These are phyloP conservation scores for Tricladium varicosporioides DNA, from an alignment of 2,329 filamentous ascomycete species.

Conservation along the genomic window DNA sequence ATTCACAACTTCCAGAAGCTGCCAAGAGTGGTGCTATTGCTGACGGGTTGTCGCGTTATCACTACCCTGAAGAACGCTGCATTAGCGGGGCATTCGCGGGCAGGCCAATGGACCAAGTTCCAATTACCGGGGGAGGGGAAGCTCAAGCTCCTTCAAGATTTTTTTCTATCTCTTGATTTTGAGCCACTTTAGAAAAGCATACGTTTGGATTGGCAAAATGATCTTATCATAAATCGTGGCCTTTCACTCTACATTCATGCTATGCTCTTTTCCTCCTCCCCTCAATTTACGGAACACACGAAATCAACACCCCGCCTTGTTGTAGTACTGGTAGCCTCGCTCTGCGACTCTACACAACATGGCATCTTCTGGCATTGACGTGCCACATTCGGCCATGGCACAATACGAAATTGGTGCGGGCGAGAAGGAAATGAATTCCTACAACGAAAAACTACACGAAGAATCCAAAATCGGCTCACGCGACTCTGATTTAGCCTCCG, in stretches of 20 bases:
- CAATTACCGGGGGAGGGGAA: neutral
- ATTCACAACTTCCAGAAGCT: neutral
- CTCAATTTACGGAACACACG: neutral
- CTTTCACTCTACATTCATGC: neutral
- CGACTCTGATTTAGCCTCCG: slow-evolving; percentile 10
- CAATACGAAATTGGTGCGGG: slow-evolving; percentile 17
- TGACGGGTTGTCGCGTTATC: neutral
- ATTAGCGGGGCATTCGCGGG: neutral
- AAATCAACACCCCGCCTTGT: no score
- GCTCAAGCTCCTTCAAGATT: neutral
- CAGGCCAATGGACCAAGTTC: neutral
- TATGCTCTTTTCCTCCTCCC: neutral
- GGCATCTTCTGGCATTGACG: slow-evolving; percentile 23
- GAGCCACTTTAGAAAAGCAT: neutral
- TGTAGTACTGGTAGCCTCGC: no score
- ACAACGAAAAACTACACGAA: slow-evolving; percentile 21
- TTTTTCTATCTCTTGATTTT: neutral
- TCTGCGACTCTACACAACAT: slow-evolving; percentile 7
- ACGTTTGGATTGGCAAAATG: neutral
- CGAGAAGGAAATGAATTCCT: slow-evolving; percentile 7
- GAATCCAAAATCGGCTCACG: slow-evolving; percentile 19
- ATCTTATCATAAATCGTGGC: neutral
- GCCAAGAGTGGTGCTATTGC: neutral
- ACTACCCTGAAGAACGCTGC: neutral
- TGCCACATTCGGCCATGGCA: slow-evolving; percentile 15